These are phyloP conservation scores for Candolleomyces eurysporus DNA, from an alignment of 768 basidiomycete species.

Conservation along the genomic window DNA sequence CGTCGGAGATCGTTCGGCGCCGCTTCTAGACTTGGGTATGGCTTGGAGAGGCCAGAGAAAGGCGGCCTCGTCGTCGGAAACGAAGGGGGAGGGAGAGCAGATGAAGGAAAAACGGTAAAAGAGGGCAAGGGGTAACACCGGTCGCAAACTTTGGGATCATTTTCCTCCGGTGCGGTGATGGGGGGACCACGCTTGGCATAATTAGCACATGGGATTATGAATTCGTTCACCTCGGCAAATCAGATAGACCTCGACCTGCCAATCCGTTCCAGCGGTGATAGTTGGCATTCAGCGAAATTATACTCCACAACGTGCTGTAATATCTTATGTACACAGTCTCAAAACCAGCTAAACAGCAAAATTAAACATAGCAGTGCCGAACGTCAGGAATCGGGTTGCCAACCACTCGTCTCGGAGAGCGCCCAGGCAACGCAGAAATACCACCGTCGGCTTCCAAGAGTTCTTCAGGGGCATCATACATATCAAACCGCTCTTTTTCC, in stretches of 20 bases:
- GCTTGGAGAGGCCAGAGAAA: background rate
- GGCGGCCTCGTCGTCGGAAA: background rate
- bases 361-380: too few species aligned
- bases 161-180: background rate
- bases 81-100: background rate
- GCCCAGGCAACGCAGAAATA: background rate
- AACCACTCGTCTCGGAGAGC: too few species aligned
- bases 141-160: background rate
- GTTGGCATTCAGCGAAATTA: too few species aligned
- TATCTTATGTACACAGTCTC: too few species aligned
- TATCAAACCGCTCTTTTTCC: background rate
- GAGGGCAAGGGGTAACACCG: background rate
- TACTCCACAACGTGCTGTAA: too few species aligned
- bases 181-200: background rate
- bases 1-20: background rate
- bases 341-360: too few species aligned
- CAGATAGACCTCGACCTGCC: background rate
- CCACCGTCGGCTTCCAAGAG: background rate
- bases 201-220: background rate
- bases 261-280: background rate
- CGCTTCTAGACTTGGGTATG: too few species aligned
- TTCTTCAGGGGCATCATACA: background rate
- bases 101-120: background rate
- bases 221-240: background rate
- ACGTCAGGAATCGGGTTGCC: too few species aligned